Conservation (phyloP, 805 yeast genomes). For the Candida sakaeoensis region DNA sequence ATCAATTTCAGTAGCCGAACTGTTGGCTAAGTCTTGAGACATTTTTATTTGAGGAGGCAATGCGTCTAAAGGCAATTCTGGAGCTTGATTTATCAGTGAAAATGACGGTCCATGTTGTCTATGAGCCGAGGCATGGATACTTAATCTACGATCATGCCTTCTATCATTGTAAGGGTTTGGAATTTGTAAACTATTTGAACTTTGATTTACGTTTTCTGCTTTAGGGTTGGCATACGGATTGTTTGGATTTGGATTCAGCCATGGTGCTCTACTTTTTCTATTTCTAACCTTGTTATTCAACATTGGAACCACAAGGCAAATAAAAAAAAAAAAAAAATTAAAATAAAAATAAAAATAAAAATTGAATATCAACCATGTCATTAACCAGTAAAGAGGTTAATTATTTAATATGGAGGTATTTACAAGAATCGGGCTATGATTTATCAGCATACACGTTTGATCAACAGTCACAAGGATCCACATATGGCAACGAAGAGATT, state of each 20-base stretch:
- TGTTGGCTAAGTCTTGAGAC: constrained; percentile 47
- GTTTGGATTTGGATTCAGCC: constrained; percentile 23
- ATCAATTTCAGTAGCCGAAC: constrained; percentile 70
- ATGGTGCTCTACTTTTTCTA: constrained; percentile 42
- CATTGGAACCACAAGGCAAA: constrained; percentile 22
- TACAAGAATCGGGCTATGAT: constrained; percentile 80
- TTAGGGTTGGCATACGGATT: constrained; percentile 13
- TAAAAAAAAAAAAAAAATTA: neutral
- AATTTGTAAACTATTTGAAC: neutral
- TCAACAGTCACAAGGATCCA: constrained; percentile 62
- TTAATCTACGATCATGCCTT: constrained; percentile 26
- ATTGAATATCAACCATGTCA: constrained; percentile 59
- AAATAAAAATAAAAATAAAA: neutral
- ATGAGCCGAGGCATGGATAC: constrained; percentile 40
- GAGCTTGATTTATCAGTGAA: constrained; percentile 21
- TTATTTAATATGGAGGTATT: constrained; percentile 88
- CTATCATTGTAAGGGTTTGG: constrained; percentile 12
- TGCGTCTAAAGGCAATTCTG: constrained; percentile 15
- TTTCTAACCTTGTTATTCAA: constrained; percentile 26
- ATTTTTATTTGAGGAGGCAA: constrained; percentile 17
- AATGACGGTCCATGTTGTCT: constrained; percentile 25
- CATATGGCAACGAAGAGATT: constrained; percentile 46
- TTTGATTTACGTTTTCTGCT: neutral
- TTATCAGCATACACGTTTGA: constrained; percentile 77
- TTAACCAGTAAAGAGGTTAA: constrained; percentile 80